Conservation (phyloP, 345 rosid species). For the Corymbia maculata region DNA sequence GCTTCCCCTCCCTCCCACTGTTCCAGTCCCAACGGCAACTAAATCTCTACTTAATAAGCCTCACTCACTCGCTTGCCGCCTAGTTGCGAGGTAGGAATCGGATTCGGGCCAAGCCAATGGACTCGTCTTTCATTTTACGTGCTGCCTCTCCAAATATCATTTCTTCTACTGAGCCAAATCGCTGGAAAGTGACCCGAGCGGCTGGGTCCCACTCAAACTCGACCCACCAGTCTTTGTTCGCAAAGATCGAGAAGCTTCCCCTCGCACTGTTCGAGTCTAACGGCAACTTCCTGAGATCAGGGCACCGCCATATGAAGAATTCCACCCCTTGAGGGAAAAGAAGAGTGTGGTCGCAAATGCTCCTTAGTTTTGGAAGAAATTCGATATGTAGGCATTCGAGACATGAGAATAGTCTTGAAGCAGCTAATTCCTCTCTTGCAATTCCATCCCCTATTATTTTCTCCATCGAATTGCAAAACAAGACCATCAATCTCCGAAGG, state of each 20-base stretch:
- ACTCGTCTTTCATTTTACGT: not conserved
- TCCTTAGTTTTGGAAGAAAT: fast-evolving
- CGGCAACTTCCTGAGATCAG: not conserved
- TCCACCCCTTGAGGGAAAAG: not conserved
- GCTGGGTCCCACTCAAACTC: not conserved
- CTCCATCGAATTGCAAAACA: fast-evolving
- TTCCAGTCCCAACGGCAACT: not conserved
- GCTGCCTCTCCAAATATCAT: not conserved
- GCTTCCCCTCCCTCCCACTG: not conserved
- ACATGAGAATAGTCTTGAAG: not conserved
- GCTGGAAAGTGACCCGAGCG: fast-evolving
- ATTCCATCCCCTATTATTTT: not conserved
- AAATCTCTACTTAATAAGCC: no score
- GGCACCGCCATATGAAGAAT: fast-evolving
- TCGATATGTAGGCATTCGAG: fast-evolving
- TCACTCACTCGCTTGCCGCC: fast-evolving
- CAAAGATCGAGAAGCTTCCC: fast-evolving
- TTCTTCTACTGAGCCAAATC: fast-evolving
- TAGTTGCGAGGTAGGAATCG: not conserved
- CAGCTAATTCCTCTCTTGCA: not conserved
- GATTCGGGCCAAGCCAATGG: fast-evolving
- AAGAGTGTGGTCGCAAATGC: not conserved
- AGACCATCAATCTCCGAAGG: fast-evolving
- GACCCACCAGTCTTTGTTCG: fast-evolving
- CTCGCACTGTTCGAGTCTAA: fast-evolving